Evolutionary conservation across 257 asterid genomes (phyloP).

Genomic region (Solanum chiquidenum): DNA sequence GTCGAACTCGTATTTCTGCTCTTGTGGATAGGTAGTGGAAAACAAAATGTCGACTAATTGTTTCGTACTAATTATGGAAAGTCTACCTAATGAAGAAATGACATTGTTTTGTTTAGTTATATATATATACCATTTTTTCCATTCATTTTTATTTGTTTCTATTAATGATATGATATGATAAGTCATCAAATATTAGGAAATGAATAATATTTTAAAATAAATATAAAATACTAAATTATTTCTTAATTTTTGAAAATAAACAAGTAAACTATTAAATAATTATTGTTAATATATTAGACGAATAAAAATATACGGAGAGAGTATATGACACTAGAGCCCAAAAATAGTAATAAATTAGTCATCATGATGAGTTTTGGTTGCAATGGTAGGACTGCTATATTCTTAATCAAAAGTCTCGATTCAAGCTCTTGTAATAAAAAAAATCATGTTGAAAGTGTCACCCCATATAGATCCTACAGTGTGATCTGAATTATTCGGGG

Average conservation of each 20-base stretch:
- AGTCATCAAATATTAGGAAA: too few relatives aligned
- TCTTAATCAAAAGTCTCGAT: rapidly evolving
- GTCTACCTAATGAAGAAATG: neutral
- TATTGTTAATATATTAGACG: too few relatives aligned
- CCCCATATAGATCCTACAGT: rapidly evolving
- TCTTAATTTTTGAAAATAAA: too few relatives aligned
- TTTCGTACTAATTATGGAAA: neutral
- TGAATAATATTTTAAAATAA: too few relatives aligned
- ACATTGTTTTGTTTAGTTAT: neutral
- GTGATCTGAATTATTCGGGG: too few relatives aligned
- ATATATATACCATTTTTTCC: neutral
- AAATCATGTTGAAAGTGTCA: too few relatives aligned
- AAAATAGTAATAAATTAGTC: neutral
- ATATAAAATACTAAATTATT: too few relatives aligned
- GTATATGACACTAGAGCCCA: neutral
- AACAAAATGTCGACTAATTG: neutral
- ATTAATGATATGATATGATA: too few relatives aligned
- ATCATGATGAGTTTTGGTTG: too few relatives aligned
- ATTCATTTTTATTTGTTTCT: too few relatives aligned
- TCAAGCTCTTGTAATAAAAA: too few relatives aligned
- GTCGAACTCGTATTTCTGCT: rapidly evolving
- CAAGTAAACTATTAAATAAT: too few relatives aligned
- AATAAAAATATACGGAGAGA: neutral
- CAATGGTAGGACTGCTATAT: rapidly evolving
- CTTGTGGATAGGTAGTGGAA: neutral